phyloP scores from a whole-genome alignment of 148 eudicot species.

The Camellia sinensis region DNA sequence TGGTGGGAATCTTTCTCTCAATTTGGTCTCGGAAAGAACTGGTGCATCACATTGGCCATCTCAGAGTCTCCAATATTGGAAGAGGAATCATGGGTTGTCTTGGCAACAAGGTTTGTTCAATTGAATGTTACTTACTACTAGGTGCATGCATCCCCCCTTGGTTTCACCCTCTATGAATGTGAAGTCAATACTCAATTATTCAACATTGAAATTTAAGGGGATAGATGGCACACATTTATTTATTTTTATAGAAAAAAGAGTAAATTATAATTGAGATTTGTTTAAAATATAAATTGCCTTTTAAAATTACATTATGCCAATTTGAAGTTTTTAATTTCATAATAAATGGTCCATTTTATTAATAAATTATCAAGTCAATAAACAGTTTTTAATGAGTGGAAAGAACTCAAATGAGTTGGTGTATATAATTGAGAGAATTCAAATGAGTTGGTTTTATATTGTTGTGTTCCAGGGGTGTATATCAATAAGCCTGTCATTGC shows the following conservation, averaged over 20 bases:
- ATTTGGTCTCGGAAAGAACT: slow-evolving; percentile 74
- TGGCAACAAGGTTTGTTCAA: slow-evolving; percentile 71
- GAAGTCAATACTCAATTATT: neutral
- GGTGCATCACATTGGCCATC: slow-evolving; percentile 67
- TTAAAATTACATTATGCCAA: too few species aligned
- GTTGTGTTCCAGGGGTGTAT: slow-evolving; percentile 65
- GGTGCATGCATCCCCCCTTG: neutral
- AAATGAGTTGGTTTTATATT: neutral
- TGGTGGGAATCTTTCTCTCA: slow-evolving; percentile 87
- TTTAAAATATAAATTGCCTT: too few species aligned
- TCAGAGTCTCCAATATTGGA: slow-evolving; percentile 68
- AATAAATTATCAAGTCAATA: too few species aligned
- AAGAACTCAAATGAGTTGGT: too few species aligned
- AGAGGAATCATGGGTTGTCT: slow-evolving; percentile 90
- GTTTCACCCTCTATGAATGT: neutral
- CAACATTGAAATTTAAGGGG: neutral
- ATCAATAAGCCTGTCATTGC: slow-evolving; percentile 78
- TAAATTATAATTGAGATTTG: too few species aligned
- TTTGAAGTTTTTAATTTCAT: too few species aligned
- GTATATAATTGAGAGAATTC: neutral
- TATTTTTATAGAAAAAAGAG: too few species aligned
- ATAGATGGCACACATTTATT: neutral
- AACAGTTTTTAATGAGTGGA: too few species aligned
- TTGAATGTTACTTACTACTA: neutral
- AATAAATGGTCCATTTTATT: too few species aligned